phyloP scores from a whole-genome alignment of 768 basidiomycete species.

The Melanogaster broomeanus region DNA sequence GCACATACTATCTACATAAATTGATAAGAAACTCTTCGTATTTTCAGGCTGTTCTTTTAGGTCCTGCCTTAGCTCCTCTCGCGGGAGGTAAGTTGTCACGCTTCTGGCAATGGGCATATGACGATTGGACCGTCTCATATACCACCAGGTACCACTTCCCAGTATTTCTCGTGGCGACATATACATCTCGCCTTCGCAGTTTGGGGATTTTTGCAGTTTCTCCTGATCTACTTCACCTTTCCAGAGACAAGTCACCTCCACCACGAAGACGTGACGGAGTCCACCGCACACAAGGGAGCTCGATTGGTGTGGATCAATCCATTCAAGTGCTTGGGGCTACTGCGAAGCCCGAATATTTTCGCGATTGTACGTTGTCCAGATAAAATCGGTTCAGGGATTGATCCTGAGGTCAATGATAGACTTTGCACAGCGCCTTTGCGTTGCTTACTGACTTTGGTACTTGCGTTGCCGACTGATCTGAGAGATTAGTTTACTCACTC shows the following conservation, averaged over 20 bases:
- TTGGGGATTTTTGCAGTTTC: conserved; percentile 39
- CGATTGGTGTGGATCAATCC: conserved; percentile 51
- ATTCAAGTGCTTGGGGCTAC: conserved; percentile 44
- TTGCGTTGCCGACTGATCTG: too few relatives aligned
- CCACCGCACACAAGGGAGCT: not conserved
- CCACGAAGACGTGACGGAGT: conserved; percentile 23
- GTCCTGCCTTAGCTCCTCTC: conserved; percentile 57
- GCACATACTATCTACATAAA: not conserved
- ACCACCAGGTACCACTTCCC: conserved; percentile 41
- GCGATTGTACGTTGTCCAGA: conserved; percentile 41
- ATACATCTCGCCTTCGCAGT: conserved; percentile 48
- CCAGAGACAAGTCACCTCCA: conserved; percentile 61
- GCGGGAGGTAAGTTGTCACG: conserved; percentile 42
- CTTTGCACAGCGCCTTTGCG: conserved; percentile 32
- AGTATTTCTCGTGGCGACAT: conserved; percentile 60
- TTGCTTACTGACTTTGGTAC: conserved; percentile 25
- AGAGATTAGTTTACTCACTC: too few relatives aligned
- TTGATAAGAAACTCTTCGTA: not conserved
- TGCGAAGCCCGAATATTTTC: conserved; percentile 56
- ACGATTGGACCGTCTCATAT: not conserved
- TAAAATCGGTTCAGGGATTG: too few relatives aligned
- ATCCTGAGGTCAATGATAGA: conserved; percentile 22
- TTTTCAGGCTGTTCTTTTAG: conserved; percentile 42
- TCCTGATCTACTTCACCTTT: conserved; percentile 42
- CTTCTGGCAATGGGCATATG: not conserved